Conservation (phyloP, 129 eudicot species). For the Artemisia argyi region DNA sequence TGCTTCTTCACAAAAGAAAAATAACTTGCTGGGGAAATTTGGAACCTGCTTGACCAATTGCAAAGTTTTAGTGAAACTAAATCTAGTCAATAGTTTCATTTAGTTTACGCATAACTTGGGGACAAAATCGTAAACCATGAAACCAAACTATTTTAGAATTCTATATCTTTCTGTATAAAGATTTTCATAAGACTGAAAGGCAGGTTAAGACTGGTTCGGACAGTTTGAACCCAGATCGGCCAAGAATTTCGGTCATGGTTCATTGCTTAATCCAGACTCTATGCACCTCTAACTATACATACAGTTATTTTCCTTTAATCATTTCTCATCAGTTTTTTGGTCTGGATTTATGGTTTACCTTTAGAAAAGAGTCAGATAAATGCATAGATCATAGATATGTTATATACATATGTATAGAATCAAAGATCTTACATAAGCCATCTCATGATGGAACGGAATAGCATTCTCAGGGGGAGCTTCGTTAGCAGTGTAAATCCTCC, state of each 20-base stretch:
- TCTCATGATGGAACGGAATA: constrained; percentile 83
- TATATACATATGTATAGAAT: background rate
- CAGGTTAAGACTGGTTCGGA: too few species aligned
- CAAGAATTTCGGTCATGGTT: too few species aligned
- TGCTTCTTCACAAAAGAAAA: constrained; percentile 84
- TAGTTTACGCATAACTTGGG: too few species aligned
- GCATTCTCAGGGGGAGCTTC: constrained; percentile 69
- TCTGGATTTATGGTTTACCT: background rate
- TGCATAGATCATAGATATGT: background rate
- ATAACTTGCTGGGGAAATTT: constrained; percentile 61
- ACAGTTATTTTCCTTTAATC: too few species aligned
- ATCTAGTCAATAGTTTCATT: background rate
- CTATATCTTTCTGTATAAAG: too few species aligned
- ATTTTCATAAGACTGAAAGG: too few species aligned
- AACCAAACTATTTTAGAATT: too few species aligned
- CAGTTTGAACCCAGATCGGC: too few species aligned
- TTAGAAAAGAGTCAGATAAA: background rate
- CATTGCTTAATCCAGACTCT: too few species aligned
- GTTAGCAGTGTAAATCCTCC: constrained; percentile 77
- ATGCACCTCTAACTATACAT: too few species aligned
- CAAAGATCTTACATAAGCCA: constrained; percentile 63
- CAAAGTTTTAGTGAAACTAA: background rate
- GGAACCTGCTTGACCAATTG: constrained; percentile 40
- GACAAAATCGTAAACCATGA: background rate
- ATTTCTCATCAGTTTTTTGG: background rate